These are phyloP conservation scores for Tylopilus vinaceipallidus DNA, from an alignment of 768 basidiomycete species.

Conservation along the genomic window DNA sequence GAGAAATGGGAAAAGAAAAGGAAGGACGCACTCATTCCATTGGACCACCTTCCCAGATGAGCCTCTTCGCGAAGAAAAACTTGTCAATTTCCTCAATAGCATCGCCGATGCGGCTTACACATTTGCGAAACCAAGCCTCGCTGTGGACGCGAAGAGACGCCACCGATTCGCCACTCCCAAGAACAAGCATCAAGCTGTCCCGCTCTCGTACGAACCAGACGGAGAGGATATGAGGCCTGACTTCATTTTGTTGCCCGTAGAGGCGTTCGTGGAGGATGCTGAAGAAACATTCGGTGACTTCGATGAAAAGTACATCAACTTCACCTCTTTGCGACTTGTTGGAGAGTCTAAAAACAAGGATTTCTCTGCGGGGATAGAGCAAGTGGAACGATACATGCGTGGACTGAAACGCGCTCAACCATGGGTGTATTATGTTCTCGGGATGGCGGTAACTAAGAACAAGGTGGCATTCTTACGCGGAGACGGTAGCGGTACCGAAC, in stretches of 20 bases:
- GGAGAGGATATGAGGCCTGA: slow-evolving; percentile 9
- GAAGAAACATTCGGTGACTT: too few relatives aligned
- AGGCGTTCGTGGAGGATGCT: slow-evolving; percentile 5
- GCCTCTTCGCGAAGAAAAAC: background rate
- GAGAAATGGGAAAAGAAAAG: background rate
- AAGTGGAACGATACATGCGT: slow-evolving; percentile 3
- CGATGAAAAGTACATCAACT: too few relatives aligned
- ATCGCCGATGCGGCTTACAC: slow-evolving; percentile 9
- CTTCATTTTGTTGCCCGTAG: slow-evolving; percentile 13
- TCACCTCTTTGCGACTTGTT: too few relatives aligned
- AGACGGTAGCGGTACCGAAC: slow-evolving; percentile 13
- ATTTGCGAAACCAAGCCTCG: background rate
- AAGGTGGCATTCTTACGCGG: too few relatives aligned
- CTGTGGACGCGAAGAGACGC: background rate
- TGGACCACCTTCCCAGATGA: slow-evolving; percentile 5
- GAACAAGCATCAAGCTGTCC: slow-evolving; percentile 2
- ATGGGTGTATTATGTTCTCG: slow-evolving; percentile 11
- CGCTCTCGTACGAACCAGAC: slow-evolving; percentile 9
- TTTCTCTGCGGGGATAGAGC: background rate
- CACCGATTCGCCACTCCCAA: slow-evolving; percentile 7
- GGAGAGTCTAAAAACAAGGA: too few relatives aligned
- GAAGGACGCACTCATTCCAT: background rate
- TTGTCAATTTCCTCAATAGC: slow-evolving; percentile 8
- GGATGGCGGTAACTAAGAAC: background rate
- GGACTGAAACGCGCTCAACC: slow-evolving; percentile 4